Base-by-base conservation (phyloP, 2,329 filamentous ascomycete species). In the Stachybotrys elegans region DNA sequence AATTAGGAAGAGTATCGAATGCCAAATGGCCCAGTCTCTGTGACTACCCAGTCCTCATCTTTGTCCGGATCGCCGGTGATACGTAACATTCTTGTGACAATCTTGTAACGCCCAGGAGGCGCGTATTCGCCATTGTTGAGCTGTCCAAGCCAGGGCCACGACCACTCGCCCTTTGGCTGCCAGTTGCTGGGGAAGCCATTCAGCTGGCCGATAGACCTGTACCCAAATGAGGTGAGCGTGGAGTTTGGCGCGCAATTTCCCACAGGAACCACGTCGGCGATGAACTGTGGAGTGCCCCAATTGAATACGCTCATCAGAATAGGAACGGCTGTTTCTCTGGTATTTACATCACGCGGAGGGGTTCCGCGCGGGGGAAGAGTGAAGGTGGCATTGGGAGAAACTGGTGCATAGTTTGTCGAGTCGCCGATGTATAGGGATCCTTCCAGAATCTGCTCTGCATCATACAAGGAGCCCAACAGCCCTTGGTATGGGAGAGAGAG, bases 71-170 rank as follows among this genome's bases (percentile, higher is more conserved):
- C 60, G 7, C 72, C 72, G 43, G 68, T 71, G 46, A 74, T 62
- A 49, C 65, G 66, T 44, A 75, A 57, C 19, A 70, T 65, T 51
- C 63, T 64, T 40, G 72, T 55, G 3, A 56, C 59, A 36, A 74
- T 56, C 57, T 65, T 69, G 60, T 75, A 75, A 6, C 47, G 45
- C 9, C 71, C 72, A 7, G 62, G 56, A 9, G 67, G 61, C 6
- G 62, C 70, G 40, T 68, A 71, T 1, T 47, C 57, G 17, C 68
- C 70, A 14, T 68, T 62, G 0, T 60, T 57, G 6, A 75, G 52
- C 39, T 55, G 55, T 20, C 72, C 72, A 45, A 70, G 63, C 63
- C 68, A 75, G 22, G 22, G 19, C 14, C 5, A 13, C n/a, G 19
- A 12, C 20, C 20, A 22, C 7, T 23, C 9, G 21, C 4, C 8